Conservation (phyloP, 2,329 filamentous ascomycete species). For the Hypoxylon sp. region DNA sequence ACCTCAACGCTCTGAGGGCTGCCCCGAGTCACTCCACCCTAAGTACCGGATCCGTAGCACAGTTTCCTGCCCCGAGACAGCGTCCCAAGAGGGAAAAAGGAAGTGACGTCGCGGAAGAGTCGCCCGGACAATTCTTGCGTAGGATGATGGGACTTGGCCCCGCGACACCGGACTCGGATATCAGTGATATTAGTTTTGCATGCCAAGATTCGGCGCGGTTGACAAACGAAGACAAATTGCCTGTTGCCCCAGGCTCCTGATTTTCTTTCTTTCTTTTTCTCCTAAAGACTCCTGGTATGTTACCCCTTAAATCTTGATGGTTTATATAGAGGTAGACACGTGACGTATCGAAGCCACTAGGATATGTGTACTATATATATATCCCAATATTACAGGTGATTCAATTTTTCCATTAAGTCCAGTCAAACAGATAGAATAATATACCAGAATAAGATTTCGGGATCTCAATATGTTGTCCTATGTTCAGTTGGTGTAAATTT, state of each 20-base stretch:
- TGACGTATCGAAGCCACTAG: constrained; percentile 1
- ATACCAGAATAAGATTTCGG: not conserved
- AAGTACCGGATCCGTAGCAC: constrained; percentile 11
- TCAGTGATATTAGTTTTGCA: constrained; percentile 31
- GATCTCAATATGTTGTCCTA: not conserved
- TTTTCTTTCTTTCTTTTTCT: not conserved
- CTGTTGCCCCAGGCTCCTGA: not conserved
- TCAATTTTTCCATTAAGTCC: constrained; percentile 2
- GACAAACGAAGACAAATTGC: not conserved
- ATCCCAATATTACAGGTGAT: constrained; percentile 1
- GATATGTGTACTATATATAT: not conserved
- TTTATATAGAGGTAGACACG: not conserved
- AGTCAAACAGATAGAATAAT: constrained; percentile 7
- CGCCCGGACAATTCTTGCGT: not conserved
- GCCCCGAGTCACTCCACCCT: constrained; percentile 12
- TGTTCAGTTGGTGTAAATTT: constrained; percentile 12
- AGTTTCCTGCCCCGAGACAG: not conserved
- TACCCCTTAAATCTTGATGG: not conserved
- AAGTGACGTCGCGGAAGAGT: not conserved
- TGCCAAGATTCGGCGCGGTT: constrained; percentile 25
- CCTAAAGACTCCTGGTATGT: constrained; percentile 4
- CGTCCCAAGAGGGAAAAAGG: constrained; percentile 14
- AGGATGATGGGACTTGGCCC: constrained; percentile 1
- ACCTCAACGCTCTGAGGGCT: constrained; percentile 38
- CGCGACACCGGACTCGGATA: constrained; percentile 8